Conservation (phyloP, 2,329 filamentous ascomycete species). For the Alternaria conjuncta region DNA sequence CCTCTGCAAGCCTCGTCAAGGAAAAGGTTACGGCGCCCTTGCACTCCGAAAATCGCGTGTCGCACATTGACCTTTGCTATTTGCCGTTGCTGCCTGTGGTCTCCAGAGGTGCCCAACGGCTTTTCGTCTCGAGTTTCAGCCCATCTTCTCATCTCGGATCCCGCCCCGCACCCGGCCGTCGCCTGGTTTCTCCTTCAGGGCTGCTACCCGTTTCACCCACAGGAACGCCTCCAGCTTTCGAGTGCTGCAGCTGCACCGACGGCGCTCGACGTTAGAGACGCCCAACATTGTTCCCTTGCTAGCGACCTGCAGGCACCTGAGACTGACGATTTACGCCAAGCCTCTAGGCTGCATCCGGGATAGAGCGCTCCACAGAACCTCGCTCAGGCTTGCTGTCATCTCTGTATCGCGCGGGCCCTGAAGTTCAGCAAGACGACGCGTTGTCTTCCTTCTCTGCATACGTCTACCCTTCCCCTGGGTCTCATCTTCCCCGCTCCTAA, state of each 20-base stretch:
- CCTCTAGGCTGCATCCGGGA: slow-evolving; percentile 28
- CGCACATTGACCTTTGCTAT: neutral
- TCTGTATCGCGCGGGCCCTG: slow-evolving; percentile 23
- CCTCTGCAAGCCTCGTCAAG: slow-evolving; percentile 4
- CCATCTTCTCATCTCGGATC: slow-evolving; percentile 5
- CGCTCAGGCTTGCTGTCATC: slow-evolving; percentile 36
- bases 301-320: neutral
- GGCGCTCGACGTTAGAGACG: slow-evolving; percentile 6
- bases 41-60: neutral
- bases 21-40: slow-evolving; percentile 9
- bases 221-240: slow-evolving; percentile 8
- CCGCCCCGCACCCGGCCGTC: slow-evolving; percentile 8
- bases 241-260: neutral
- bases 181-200: slow-evolving; percentile 2
- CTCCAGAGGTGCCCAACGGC: neutral
- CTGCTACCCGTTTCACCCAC: slow-evolving; percentile 5
- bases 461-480: slow-evolving; percentile 30
- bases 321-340: slow-evolving; percentile 30
- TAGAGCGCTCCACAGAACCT: slow-evolving; percentile 29
- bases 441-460: slow-evolving; percentile 32
- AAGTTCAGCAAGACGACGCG: slow-evolving; percentile 31
- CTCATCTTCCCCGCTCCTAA: slow-evolving; percentile 33
- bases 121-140: slow-evolving; percentile 5
- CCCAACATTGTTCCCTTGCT: slow-evolving; percentile 17
- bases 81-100: neutral